Base-by-base conservation (phyloP, 1,284 basidiomycete genomes). In the Ustilago trichophora region DNA sequence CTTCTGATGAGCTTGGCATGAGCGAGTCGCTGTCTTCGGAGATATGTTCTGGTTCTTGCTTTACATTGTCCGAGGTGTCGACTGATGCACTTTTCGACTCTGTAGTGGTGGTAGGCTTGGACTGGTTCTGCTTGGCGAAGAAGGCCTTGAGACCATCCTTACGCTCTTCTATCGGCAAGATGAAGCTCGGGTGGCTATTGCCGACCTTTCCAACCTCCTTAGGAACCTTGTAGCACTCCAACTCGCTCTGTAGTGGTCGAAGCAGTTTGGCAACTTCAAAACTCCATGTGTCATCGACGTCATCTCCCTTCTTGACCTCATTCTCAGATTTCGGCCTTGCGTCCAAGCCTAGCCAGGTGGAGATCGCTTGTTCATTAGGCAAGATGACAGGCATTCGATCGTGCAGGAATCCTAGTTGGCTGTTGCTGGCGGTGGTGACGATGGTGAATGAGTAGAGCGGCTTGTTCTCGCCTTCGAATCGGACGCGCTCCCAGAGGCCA, bases 361-460 rank as follows among this genome's bases (percentile, higher is more conserved):
- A 77, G 33, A 93, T 83, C 6, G 90, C 88, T 4, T 87, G 84
- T 38, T 84, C 76, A 1, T 85, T 84, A 2, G 87, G 85, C 3
- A 98, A 85, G 44, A 97, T 90, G 45, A 93, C 91, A 3, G 94
- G 94, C 84, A 95, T 93, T 15, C 94, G 88, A 75, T 95, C 91
- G 81, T 97, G 94, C 26, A 83, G 67, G 45, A 83, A 83, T 7
- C 57, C 60, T 10, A 84, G 75, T 57, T 83, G 82, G 46, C 77
- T 70, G 62, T 81, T 82, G 45, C 73, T 70, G 9, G 71, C 66
- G 0, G 92, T 93, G 0, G 94, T 98, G 41, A 97, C 87, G 53
- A 98, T 91, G 0, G 91, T 90, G 80, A 92, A 97, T 0, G 91
- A 91, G 84, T 88, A 91, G 0, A 91, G 83, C 0, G 88, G 86